Evolutionary conservation across 805 yeast genomes (phyloP).

Genomic region (Metschnikowia drakensbergensis): DNA sequence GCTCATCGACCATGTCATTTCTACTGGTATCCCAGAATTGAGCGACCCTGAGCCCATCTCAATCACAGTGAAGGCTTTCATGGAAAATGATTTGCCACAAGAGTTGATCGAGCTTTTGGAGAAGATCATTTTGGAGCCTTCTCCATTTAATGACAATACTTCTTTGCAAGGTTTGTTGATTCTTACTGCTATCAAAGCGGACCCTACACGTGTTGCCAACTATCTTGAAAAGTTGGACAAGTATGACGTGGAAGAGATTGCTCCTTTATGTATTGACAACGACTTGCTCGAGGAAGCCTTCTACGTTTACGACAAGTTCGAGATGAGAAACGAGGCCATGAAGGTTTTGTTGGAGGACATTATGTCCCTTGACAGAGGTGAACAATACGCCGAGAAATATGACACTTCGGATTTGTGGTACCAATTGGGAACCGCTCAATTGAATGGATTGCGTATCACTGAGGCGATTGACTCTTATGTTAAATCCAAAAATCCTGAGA

Average conservation of each 20-base stretch:
- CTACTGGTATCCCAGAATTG: conserved; percentile 93
- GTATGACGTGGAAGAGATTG: conserved; percentile 91
- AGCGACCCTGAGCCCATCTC: conserved; percentile 92
- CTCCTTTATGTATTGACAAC: conserved; percentile 84
- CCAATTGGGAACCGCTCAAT: conserved; percentile 92
- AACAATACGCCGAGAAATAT: conserved; percentile 84
- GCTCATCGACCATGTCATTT: conserved; percentile 88
- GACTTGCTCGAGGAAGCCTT: conserved; percentile 91
- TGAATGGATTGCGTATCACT: conserved; percentile 85
- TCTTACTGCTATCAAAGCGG: conserved; percentile 94
- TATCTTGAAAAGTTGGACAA: conserved; percentile 88
- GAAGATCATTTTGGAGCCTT: conserved; percentile 94
- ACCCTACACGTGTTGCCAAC: conserved; percentile 74
- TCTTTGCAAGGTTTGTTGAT: conserved; percentile 90
- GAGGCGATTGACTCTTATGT: conserved; percentile 92
- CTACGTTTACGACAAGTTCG: conserved; percentile 84
- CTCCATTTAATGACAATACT: conserved; percentile 93
- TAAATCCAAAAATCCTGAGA: conserved; percentile 85
- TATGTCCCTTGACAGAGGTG: conserved; percentile 93
- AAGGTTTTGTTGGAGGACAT: conserved; percentile 88
- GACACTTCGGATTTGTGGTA: conserved; percentile 88
- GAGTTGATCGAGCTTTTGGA: conserved; percentile 94
- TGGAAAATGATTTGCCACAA: conserved; percentile 89
- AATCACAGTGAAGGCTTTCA: conserved; percentile 88
- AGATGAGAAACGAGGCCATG: conserved; percentile 73